Evolutionary conservation across 2,329 filamentous ascomycete species (phyloP).

Genomic region (Amesomyces nigricolor): DNA sequence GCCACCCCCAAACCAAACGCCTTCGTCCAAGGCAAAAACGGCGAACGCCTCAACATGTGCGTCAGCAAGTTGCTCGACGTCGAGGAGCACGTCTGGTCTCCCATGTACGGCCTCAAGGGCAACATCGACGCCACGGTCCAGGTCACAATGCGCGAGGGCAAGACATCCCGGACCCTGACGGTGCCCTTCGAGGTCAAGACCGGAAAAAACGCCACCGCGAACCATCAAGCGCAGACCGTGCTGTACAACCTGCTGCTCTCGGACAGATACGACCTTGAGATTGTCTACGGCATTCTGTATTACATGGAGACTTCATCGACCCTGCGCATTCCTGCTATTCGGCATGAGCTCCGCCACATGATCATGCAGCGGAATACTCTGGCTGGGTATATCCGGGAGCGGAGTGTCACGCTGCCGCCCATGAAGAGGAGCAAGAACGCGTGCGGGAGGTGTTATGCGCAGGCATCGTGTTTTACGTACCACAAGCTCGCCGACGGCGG

Average conservation of each 20-base stretch:
- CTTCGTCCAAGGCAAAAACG: slow-evolving; percentile 71
- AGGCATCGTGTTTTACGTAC: slow-evolving; percentile 86
- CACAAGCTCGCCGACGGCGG: slow-evolving; percentile 86
- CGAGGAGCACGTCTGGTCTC: slow-evolving; percentile 97
- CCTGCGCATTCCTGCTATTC: slow-evolving; percentile 75
- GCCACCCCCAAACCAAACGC: slow-evolving; percentile 60
- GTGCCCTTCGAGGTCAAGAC: slow-evolving; percentile 96
- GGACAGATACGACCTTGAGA: slow-evolving; percentile 89
- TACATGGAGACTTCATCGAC: slow-evolving; percentile 90
- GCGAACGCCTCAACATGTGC: slow-evolving; percentile 70
- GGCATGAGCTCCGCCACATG: slow-evolving; percentile 90
- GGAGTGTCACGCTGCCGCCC: slow-evolving; percentile 70
- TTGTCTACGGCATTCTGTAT: slow-evolving; percentile 85
- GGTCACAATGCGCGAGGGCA: slow-evolving; percentile 69
- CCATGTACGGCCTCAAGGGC: slow-evolving; percentile 93
- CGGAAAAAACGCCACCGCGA: slow-evolving; percentile 73
- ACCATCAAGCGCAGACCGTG: slow-evolving; percentile 88
- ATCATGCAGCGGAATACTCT: slow-evolving; percentile 91
- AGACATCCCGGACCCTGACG: slow-evolving; percentile 61
- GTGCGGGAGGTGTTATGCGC: slow-evolving; percentile 85
- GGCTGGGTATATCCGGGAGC: slow-evolving; percentile 76
- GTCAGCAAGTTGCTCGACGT: slow-evolving; percentile 93
- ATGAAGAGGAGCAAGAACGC: slow-evolving; percentile 79
- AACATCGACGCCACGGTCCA: slow-evolving; percentile 98
- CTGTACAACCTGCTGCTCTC: slow-evolving; percentile 89